Evolutionary conservation across 2,329 filamentous ascomycete species (phyloP), one percentile per base, ranked within the genome.

Genomic region (Nothopassalora personata): DNA sequence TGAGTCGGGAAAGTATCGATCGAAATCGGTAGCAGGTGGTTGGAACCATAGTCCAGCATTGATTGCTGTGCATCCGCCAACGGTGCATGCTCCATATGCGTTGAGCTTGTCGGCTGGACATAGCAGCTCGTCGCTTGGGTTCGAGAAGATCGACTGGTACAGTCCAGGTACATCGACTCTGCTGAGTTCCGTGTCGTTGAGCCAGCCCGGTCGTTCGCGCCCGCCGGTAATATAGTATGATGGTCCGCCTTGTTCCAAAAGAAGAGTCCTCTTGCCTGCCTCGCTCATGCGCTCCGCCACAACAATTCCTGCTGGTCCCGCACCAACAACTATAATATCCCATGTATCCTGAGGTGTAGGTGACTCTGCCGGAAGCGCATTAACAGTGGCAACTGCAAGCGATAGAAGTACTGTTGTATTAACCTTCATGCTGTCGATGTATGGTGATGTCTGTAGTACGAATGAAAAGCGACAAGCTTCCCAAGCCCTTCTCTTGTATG

Each of bases 41-140:
- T 84, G 80, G 31, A 86, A 75, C 23, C 81, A 77, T 51, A 88
- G 81, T 46, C 86, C 72, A 7, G 83, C 84, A 49, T 86, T 85
- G 72, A 88, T 85, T 8, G 81, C 79, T 1, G 82, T 80, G 70
- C 82, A 85, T 4, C 83, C 83, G 54, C 83, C 64, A 45, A 86
- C 73, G 2, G 78, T 81, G 33, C 81, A 84, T 30, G 76, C 81
- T 27, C 77, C 59, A 49, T 64, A 66, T 11, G 55, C 57, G 36
- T 74, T 74, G 61, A 75, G 74, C 13, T 78, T 70, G 3, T 74
- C 66, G 7, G 74, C 73, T 1, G 74, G 61, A 61, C 80, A 82
- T 1, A 75, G 66, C 23, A 82, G 65, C 45, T 74, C 69, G 2
- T 75, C 73, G 11, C 68, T 67, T 6, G 73, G 72, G 9, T 58